Base-by-base conservation (phyloP, 2,329 filamentous ascomycete species). In the Botryotinia convoluta region DNA sequence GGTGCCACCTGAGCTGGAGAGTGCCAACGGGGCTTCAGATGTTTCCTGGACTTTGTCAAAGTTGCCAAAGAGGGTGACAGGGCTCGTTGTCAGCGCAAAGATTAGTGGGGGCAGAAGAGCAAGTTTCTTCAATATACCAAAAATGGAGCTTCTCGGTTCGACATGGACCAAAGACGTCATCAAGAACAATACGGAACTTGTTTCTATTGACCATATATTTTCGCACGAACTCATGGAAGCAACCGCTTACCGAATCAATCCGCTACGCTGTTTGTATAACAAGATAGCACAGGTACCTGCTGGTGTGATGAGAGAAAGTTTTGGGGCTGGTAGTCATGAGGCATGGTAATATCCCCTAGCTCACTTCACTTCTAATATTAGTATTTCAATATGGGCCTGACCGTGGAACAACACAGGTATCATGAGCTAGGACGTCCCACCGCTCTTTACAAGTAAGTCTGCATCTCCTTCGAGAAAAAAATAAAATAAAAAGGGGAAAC, bases 341-440 rank as follows among this genome's bases (percentile, higher is more conserved):
- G 45, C 67, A 54, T 57, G n/a, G 44, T 61, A 61, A n/a, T 61
- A n/a, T 39, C 0, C 35, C 22, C 59, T 1, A 26, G 59, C 20
- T n/a, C 35, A 26, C 12, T 18, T 39, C 5, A 61, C 5, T n/a
- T 4, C 6, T 7, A 9, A n/a, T 1, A 16, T 26, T 14, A n/a
- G 22, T 61, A 26, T 42, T 18, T 3, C 1, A n/a, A 29, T 1
- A n/a, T 12, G 14, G 0, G 7, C n/a, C 60, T 62, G 22, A 62
- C 60, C 4, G 26, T 26, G 12, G 1, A 37, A 10, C 1, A 42
- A 18, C 18, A n/a, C 26, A 62, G 35, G 60, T 70, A 68, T 70
- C 59, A 81, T 68, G 80, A 81, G 68, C 72, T 76, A 3, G 29
- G 44, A 7, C 44, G 44, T 10, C 78, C 80, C 4, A 78, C 77